These are phyloP conservation scores for Suaeda aralocaspica DNA, from an alignment of 148 eudicot species.

Conservation along the genomic window DNA sequence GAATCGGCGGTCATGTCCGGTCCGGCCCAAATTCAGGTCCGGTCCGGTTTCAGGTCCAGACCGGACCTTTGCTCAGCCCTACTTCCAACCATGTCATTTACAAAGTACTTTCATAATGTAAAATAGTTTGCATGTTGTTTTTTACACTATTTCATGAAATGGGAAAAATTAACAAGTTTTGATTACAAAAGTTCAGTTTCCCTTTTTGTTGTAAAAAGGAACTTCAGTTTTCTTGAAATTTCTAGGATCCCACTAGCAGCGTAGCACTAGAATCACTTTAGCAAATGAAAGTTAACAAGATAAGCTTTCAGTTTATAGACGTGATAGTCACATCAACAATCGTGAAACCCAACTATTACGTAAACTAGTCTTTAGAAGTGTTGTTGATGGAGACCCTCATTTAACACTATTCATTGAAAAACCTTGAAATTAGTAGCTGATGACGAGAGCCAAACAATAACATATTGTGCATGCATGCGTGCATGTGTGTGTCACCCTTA, in stretches of 20 bases:
- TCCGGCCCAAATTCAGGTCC: too few relatives aligned
- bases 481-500: background rate
- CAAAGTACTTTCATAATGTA: background rate
- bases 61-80: too few relatives aligned
- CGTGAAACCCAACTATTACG: too few relatives aligned
- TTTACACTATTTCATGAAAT: too few relatives aligned
- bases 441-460: background rate
- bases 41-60: too few relatives aligned
- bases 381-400: background rate
- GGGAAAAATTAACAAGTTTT: background rate
- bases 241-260: background rate
- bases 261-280: background rate
- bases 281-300: too few relatives aligned
- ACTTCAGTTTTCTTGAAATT: background rate
- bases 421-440: background rate
- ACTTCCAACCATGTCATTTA: too few relatives aligned
- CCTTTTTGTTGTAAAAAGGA: background rate
- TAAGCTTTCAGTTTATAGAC: too few relatives aligned
- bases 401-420: background rate
- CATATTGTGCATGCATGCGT: background rate
- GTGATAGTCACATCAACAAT: too few relatives aligned
- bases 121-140: background rate
- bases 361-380: background rate
- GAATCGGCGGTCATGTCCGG: too few relatives aligned
- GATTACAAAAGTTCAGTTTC: background rate